Conservation (phyloP, 1,139 yeast genomes). For the Wickerhamomyces sp. region DNA sequence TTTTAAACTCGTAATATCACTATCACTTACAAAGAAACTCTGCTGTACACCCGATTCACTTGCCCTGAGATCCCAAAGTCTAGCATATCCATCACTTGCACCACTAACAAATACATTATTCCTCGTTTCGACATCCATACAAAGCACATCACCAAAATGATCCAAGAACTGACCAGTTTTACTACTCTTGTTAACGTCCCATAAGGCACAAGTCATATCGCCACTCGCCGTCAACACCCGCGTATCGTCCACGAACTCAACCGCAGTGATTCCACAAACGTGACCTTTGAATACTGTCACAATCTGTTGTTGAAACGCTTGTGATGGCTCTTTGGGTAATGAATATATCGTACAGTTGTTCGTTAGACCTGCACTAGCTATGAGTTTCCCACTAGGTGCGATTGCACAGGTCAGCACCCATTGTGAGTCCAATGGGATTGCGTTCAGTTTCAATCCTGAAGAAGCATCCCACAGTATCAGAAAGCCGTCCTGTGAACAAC, state of each 20-base stretch:
- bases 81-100: constrained; percentile 69
- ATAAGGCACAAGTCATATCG: constrained; percentile 72
- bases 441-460: constrained; percentile 67
- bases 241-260: constrained; percentile 55
- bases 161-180: constrained; percentile 57
- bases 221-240: constrained; percentile 73
- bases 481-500: constrained; percentile 86
- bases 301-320: constrained; percentile 38
- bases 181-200: constrained; percentile 70
- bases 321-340: constrained; percentile 27
- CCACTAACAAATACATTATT: constrained; percentile 53
- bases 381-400: constrained; percentile 58
- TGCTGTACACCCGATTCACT: constrained; percentile 43
- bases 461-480: constrained; percentile 80
- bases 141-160: constrained; percentile 77
- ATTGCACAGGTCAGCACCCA: constrained; percentile 78
- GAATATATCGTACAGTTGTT: constrained; percentile 72
- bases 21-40: constrained; percentile 53
- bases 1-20: constrained; percentile 63
- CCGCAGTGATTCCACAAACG: constrained; percentile 73
- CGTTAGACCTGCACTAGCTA: constrained; percentile 82
- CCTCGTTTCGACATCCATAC: constrained; percentile 34
- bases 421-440: constrained; percentile 63
- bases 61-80: constrained; percentile 64
- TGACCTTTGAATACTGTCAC: constrained; percentile 67